These are phyloP conservation scores for Chernovozyma sophiae-reginae DNA, from an alignment of 1,139 yeast species.

Conservation along the genomic window DNA sequence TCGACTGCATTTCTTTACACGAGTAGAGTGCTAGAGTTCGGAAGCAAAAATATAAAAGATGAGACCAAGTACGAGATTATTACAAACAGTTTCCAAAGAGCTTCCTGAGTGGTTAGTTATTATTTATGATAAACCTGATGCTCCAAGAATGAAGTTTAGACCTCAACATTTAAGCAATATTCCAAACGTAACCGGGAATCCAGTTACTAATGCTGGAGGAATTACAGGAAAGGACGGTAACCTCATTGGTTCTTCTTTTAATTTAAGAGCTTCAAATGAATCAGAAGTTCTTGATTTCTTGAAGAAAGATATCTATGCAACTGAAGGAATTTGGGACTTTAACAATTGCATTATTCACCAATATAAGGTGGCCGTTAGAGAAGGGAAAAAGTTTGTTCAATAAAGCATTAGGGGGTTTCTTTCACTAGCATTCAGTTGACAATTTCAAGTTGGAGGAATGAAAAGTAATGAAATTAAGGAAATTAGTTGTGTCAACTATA, in stretches of 20 bases:
- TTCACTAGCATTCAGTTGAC: too few species aligned
- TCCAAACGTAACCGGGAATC: conserved; percentile 37
- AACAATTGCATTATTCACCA: conserved; percentile 52
- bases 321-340: conserved; percentile 63
- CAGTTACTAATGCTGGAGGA: conserved; percentile 56
- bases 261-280: conserved; percentile 50
- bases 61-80: background rate
- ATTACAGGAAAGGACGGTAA: conserved; percentile 36
- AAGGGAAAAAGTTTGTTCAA: conserved; percentile 4
- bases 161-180: conserved; percentile 49
- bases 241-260: conserved; percentile 59
- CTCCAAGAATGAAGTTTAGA: conserved; percentile 47
- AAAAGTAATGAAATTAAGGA: too few species aligned
- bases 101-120: conserved; percentile 49
- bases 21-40: too few species aligned
- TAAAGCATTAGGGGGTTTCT: too few species aligned
- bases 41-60: too few species aligned
- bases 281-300: conserved; percentile 50
- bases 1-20: background rate
- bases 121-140: conserved; percentile 56
- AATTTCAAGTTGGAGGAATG: too few species aligned
- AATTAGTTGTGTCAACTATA: too few species aligned
- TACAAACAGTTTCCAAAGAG: background rate
- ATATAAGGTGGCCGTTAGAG: conserved; percentile 7
- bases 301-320: conserved; percentile 51